Conservation (phyloP, 2,329 filamentous ascomycete genomes). For the Diaporthe humulicola region DNA sequence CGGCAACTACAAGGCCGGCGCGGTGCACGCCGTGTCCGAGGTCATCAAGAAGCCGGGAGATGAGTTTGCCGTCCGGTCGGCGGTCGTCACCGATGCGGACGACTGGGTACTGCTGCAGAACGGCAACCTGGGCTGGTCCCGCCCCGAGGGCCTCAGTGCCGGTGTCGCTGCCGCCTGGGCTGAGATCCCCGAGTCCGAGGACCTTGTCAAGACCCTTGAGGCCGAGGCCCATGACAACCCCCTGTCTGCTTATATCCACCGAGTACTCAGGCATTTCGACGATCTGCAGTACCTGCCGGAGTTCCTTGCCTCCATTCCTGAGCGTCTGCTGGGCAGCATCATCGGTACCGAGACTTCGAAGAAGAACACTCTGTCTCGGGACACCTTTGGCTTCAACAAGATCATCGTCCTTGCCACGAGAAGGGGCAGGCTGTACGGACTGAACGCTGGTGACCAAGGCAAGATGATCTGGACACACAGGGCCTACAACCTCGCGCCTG, state of each 20-base stretch:
- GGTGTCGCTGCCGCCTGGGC: constrained; percentile 85
- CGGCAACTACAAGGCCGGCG: constrained; percentile 55
- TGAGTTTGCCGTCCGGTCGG: constrained; percentile 83
- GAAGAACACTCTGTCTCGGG: constrained; percentile 67
- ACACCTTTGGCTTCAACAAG: constrained; percentile 92
- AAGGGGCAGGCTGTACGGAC: constrained; percentile 82
- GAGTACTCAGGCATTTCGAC: constrained; percentile 82
- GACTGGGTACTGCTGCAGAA: constrained; percentile 91
- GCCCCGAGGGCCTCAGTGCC: constrained; percentile 85
- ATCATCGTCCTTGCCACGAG: constrained; percentile 84
- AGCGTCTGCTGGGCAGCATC: constrained; percentile 75
- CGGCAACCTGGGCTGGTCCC: constrained; percentile 82
- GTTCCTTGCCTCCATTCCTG: constrained; percentile 78
- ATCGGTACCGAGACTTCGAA: constrained; percentile 66
- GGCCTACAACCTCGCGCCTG: constrained; percentile 68
- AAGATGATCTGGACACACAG: constrained; percentile 81
- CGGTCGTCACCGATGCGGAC: constrained; percentile 74
- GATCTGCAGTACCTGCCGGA: constrained; percentile 83
- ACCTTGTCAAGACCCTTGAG: constrained; percentile 84
- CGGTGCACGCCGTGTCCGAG: constrained; percentile 82
- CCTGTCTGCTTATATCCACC: constrained; percentile 86
- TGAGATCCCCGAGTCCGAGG: constrained; percentile 79
- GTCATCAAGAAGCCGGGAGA: constrained; percentile 79
- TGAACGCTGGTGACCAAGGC: constrained; percentile 83
- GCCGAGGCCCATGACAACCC: constrained; percentile 88